Percentiles rank a stretch among this genome's conserved stretches.
Conservation (phyloP, 1,284 basidiomycete genomes). For the Cryptococcus sp. region DNA sequence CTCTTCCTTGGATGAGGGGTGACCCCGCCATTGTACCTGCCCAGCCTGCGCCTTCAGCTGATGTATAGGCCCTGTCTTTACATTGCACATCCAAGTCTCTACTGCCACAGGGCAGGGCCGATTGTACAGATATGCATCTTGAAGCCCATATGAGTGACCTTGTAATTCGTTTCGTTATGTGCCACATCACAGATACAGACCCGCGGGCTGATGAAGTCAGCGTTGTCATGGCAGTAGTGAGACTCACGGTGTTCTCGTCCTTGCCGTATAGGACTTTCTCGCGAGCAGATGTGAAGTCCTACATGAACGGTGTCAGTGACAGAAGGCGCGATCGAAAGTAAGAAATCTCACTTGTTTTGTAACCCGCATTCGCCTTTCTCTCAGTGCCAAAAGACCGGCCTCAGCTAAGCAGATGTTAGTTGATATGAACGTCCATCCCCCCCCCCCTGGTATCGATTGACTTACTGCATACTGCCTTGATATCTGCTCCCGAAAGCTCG, state of each 20-base stretch:
- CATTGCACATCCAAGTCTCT: not conserved
- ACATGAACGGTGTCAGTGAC: not conserved
- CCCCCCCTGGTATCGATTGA: slow-evolving; percentile 6
- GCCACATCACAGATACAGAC: slow-evolving; percentile 20
- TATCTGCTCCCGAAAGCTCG: slow-evolving; percentile 93
- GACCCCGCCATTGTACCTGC: too few relatives aligned
- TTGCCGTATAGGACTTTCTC: slow-evolving; percentile 91
- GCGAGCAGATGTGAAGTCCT: slow-evolving; percentile 77
- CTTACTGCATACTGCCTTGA: slow-evolving; percentile 86
- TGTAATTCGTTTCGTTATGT: not conserved
- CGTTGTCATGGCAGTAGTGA: not conserved
- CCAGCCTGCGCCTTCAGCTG: too few relatives aligned
- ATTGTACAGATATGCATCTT: not conserved
- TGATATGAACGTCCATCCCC: too few relatives aligned
- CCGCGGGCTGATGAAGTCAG: slow-evolving; percentile 20
- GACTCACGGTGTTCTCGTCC: slow-evolving; percentile 73
- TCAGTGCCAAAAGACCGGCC: slow-evolving; percentile 87
- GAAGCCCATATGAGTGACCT: not conserved
- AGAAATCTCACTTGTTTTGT: slow-evolving; percentile 62
- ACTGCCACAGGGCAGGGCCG: not conserved
- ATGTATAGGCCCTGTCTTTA: not conserved
- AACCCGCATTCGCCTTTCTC: slow-evolving; percentile 95
- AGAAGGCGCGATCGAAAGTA: not conserved
- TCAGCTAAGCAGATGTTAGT: slow-evolving; percentile 61
- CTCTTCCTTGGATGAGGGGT: too few relatives aligned